Evolutionary conservation across 164 flowering plant species (phyloP).

Genomic region (Kalanchoe fedtschenkoi): DNA sequence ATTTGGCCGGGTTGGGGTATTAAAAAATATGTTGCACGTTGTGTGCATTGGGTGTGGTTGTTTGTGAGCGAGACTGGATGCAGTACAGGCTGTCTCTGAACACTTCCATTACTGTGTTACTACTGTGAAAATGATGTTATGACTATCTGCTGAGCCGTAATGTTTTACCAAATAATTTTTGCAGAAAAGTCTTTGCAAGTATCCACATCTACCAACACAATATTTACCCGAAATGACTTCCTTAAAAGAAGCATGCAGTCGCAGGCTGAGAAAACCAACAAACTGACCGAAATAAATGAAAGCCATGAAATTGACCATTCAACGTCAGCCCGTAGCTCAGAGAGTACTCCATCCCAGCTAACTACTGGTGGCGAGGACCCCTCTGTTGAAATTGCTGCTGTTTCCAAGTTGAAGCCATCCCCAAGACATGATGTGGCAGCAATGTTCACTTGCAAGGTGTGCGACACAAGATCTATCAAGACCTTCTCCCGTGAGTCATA

Average conservation of each 20-base stretch:
- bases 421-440: slow-evolving; percentile 69
- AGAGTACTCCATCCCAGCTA: slow-evolving; percentile 7
- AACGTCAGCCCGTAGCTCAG: slow-evolving; percentile 9
- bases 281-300: slow-evolving; percentile 10
- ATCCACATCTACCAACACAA: slow-evolving; percentile 16
- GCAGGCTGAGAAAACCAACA: slow-evolving; percentile 11
- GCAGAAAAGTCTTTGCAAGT: slow-evolving; percentile 24
- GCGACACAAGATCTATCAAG: slow-evolving; percentile 78
- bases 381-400: slow-evolving; percentile 18
- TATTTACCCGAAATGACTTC: slow-evolving; percentile 10
- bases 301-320: slow-evolving; percentile 8
- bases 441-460: slow-evolving; percentile 90
- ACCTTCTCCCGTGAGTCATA: slow-evolving; percentile 70
- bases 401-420: slow-evolving; percentile 51
- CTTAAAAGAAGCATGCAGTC: slow-evolving; percentile 23
- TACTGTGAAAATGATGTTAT: too few relatives aligned
- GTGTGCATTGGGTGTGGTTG: too few relatives aligned
- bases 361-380: slow-evolving; percentile 4
- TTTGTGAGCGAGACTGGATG: too few relatives aligned
- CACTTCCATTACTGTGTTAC: too few relatives aligned
- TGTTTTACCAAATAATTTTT: not conserved
- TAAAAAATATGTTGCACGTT: too few relatives aligned
- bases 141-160: not conserved
- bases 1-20: too few relatives aligned
- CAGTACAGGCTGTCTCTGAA: too few relatives aligned